A percentile compares a stretch with the other conserved stretches of the same genome.
These are phyloP conservation scores for Fusarium musae DNA, from an alignment of 2,329 filamentous ascomycete species.

Conservation along the genomic window DNA sequence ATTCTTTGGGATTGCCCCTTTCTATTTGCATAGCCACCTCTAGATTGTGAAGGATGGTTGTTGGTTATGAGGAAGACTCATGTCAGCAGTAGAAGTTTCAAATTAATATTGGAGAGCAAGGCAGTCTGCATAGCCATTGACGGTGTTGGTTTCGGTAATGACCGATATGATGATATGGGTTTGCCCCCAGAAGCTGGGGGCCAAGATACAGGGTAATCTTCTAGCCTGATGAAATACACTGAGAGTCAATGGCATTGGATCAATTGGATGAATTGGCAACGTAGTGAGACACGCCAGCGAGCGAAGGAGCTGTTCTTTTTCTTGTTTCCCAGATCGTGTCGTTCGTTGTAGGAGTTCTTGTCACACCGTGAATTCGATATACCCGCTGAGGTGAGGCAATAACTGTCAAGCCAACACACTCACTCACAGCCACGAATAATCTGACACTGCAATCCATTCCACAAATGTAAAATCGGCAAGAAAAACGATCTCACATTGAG, in stretches of 20 bases:
- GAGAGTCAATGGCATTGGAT: no score
- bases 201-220: neutral
- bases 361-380: neutral
- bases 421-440: neutral
- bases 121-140: neutral
- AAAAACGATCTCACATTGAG: neutral
- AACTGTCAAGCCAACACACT: neutral
- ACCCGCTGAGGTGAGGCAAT: accelerated
- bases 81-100: neutral
- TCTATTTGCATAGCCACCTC: slow-evolving; percentile 10
- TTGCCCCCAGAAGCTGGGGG: neutral
- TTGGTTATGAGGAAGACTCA: neutral
- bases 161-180: neutral
- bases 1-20: neutral
- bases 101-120: neutral
- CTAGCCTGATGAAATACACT: neutral
- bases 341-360: neutral
- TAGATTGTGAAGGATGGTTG: neutral
- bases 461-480: neutral
- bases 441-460: neutral
- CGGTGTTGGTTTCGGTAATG: neutral
- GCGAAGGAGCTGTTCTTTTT: accelerated
- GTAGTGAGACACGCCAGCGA: no score
- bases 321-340: neutral
- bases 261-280: neutral